Evolutionary conservation across 1,284 basidiomycete genomes (phyloP), one percentile per base, ranked within the genome.

Genomic region (Rhodotorula sp.): DNA sequence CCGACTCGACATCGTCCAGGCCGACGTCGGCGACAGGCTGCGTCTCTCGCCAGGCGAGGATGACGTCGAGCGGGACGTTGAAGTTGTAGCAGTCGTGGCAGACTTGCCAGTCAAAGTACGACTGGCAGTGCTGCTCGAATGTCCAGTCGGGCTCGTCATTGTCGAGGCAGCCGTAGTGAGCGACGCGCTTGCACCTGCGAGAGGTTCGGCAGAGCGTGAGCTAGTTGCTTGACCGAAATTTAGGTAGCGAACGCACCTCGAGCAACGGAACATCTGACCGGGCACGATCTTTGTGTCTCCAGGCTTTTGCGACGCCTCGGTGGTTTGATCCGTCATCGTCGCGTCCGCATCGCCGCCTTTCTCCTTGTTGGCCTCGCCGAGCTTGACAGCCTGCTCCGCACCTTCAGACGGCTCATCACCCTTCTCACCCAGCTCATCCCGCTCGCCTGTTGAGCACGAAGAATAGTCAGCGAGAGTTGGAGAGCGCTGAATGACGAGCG

Each of bases 21-120:
- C 56, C 44, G 34, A 40, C 62, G 7, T 13, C 22, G 4, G 64
- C 53, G 40, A 67, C 37, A 30, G 57, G 22, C 58, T 69, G 71
- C 44, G 64, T 57, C 37, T 67, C 57, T 3, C 58, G 40, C 94
- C 94, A 97, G 0, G 92, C 94, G 53, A 96, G 83, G 72, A 97
- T 90, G 79, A 89, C 88, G 79, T 96, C 92, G n/a, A 93, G 81
- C 2, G 81, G 78, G 77, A 88, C 88, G 18, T 83, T 82, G 79
- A 85, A 94, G 13, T 60, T 50, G 51, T 60, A 80, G 78, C 93
- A 96, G 75, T 92, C 88, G 16, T 84, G 83, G 77, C 93, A 95
- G 37, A 85, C 81, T 90, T 91, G 94, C n/a, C 82, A 82, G 18
- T 84, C 47, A 26, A 30, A 28, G 55, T 74, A 76, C 34, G 58